These are phyloP conservation scores for Linnemannia hyalina DNA, from an alignment of 192 early-diverging fungal genomes.

Conservation along the genomic window DNA sequence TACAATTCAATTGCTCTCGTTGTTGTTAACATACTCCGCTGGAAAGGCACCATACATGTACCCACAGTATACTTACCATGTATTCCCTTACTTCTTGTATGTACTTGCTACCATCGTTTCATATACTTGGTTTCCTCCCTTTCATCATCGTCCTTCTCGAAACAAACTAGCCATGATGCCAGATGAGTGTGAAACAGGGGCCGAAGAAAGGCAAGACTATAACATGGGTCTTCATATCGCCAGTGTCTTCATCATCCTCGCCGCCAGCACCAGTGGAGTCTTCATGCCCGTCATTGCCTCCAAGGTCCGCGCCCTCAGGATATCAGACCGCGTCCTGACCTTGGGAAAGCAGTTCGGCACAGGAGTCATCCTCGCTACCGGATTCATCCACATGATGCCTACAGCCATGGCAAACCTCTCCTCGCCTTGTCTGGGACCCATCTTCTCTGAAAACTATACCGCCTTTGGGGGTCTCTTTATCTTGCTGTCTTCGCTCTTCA, in stretches of 20 bases:
- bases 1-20: background rate
- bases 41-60: background rate
- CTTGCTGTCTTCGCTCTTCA: constrained; percentile 72
- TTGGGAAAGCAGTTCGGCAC: constrained; percentile 55
- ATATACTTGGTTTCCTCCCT: background rate
- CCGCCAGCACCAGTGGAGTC: constrained; percentile 60
- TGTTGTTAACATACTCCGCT: background rate
- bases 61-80: background rate
- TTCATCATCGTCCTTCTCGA: background rate
- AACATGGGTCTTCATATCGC: constrained; percentile 57
- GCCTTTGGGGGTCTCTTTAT: constrained; percentile 71
- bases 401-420: constrained; percentile 66
- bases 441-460: constrained; percentile 53
- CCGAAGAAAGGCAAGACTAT: background rate
- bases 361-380: constrained; percentile 78
- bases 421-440: constrained; percentile 65
- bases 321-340: background rate
- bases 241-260: constrained; percentile 69
- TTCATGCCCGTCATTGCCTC: constrained; percentile 62
- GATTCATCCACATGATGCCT: constrained; percentile 81
- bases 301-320: constrained; percentile 9
- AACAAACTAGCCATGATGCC: background rate
- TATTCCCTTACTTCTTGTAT: background rate
- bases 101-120: background rate
- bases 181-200: constrained; percentile 13